Percentiles rank a stretch among this genome's conserved stretches.
Evolutionary conservation across 805 yeast species (phyloP).

Genomic region (Myxozyma geophila): DNA sequence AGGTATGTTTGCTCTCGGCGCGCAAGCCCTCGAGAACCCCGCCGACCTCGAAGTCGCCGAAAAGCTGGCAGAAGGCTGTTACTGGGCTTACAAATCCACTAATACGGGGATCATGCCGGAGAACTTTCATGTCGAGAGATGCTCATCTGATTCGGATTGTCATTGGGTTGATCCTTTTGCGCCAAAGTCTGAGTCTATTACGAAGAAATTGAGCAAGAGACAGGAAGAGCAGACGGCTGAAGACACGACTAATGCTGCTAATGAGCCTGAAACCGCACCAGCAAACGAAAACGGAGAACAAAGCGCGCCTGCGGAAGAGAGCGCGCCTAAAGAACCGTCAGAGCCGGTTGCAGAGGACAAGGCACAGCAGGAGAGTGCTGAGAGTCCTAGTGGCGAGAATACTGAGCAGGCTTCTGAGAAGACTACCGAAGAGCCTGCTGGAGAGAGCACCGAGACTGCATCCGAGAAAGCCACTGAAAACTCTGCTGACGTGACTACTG

Average conservation of each 20-base stretch:
- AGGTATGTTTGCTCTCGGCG: slow-evolving; percentile 57
- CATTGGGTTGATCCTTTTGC: slow-evolving; percentile 18
- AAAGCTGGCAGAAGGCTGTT: slow-evolving; percentile 56
- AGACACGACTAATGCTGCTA: not conserved
- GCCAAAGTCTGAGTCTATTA: not conserved
- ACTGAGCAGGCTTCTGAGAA: not conserved
- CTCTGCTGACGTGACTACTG: not conserved
- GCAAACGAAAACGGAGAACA: not conserved
- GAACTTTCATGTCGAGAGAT: slow-evolving; percentile 44
- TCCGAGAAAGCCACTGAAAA: slow-evolving; percentile 3
- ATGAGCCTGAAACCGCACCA: not conserved
- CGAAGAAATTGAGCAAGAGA: slow-evolving; percentile 10
- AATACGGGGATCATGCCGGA: slow-evolving; percentile 54
- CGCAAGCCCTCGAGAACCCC: slow-evolving; percentile 49
- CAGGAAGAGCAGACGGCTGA: slow-evolving; percentile 6
- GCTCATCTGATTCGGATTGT: slow-evolving; percentile 19
- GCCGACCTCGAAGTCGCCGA: slow-evolving; percentile 51
- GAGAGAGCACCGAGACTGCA: not conserved
- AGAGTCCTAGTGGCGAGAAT: not conserved
- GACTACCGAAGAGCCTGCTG: slow-evolving; percentile 5
- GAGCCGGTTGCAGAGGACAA: not conserved
- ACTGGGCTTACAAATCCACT: slow-evolving; percentile 48
- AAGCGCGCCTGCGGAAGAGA: not conserved
- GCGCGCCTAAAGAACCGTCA: not conserved
- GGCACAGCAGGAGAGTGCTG: not conserved